Evolutionary conservation across 345 rosid genomes (phyloP), one percentile per base, ranked within the genome.

Genomic region (Gossypium anomalum): DNA sequence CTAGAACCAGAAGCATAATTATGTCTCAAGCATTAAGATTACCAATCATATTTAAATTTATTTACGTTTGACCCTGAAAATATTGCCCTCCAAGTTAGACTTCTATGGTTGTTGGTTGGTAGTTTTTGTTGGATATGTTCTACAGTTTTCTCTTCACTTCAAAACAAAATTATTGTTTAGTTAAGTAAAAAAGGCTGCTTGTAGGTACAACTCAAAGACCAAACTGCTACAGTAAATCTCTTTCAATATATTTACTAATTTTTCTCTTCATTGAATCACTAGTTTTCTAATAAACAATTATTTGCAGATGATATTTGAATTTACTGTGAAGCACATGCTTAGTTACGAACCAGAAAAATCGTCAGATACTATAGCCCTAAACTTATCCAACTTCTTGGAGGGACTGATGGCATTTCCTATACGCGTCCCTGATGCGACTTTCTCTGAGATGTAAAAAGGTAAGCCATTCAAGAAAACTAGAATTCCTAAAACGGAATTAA

Each of bases 401-500:
- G 84, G 82, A n/a, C 63, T 85, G 15, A 75, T 80, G 59, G 72
- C 79, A 4, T 75, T 82, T 56, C 86, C 88, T 51, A 9, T 80
- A 9, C 65, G 79, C 47, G 44, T 85, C 48, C 86, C 86, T 0
- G 86, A 84, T 5, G 79, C 86, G 2, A 45, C 82, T 34, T 80
- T 48, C 59, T 67, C 41, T n/a, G n/a, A 74, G 41, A 70, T 78
- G 81, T 23, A 7, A 66, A 9, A 9, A 77, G 84, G 85, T 85
- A 74, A 9, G 5, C 16, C 2, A 22, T 52, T 61, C 10, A 25
- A 47, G 8, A 14, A 2, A 49, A 49, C 4, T 1, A 25, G 25
- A n/a, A 20, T 56, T 20, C 61, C 4, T n/a, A n/a, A n/a, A n/a
- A n/a, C n/a, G n/a, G n/a, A n/a, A n/a, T n/a, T n/a, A n/a, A n/a